These are phyloP conservation scores for Tricholoma flavovirens DNA, from an alignment of 768 basidiomycete genomes.

Conservation along the genomic window DNA sequence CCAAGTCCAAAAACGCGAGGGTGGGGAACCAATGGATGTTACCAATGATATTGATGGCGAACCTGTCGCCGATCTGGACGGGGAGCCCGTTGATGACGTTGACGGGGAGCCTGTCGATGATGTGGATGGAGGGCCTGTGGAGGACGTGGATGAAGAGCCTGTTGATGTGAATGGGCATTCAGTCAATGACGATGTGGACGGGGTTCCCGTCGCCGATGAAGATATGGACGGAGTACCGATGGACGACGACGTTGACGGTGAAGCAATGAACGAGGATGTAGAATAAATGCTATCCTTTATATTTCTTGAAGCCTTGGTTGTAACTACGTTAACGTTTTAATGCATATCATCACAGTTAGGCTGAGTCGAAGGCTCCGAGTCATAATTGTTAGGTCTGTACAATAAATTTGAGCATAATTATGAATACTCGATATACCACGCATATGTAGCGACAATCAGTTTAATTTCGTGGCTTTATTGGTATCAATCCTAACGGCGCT, in stretches of 20 bases:
- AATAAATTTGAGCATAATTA: background rate
- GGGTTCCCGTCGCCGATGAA: conserved; percentile 21
- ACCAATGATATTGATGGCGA: conserved; percentile 43
- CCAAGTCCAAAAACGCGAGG: conserved; percentile 19
- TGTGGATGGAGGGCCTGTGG: conserved; percentile 41
- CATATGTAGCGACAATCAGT: background rate
- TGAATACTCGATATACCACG: background rate
- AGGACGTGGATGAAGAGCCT: conserved; percentile 22
- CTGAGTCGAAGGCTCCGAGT: background rate
- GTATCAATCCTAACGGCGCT: conserved; percentile 33
- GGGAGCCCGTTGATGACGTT: conserved; percentile 35
- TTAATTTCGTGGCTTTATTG: background rate
- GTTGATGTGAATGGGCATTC: conserved; percentile 39
- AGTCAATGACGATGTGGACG: conserved; percentile 36
- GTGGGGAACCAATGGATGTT: conserved; percentile 26
- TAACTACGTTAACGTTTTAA: background rate
- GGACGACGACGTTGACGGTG: conserved; percentile 8
- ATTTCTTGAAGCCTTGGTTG: too few species aligned
- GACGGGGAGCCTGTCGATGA: conserved; percentile 42
- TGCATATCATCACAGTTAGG: too few species aligned
- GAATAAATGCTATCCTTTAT: background rate
- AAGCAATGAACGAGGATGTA: conserved; percentile 1
- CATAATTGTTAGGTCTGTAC: background rate
- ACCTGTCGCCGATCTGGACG: conserved; percentile 38
- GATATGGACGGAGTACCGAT: conserved; percentile 22